Base-by-base conservation (phyloP, 306 rosid species). In the Vachellia pachyceras region DNA sequence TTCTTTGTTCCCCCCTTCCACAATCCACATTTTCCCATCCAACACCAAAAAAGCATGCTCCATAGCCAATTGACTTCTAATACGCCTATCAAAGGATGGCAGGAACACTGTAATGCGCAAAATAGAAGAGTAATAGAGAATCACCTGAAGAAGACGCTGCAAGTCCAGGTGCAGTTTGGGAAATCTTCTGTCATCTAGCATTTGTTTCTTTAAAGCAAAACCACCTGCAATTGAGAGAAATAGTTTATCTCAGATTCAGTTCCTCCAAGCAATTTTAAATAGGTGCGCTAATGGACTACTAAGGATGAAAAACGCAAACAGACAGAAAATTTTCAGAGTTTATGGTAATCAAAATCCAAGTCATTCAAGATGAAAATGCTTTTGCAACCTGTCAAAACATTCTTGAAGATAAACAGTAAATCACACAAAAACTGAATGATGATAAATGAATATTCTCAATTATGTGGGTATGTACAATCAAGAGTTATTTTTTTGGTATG, bases 111-210 rank as follows among this genome's bases (percentile, higher is more conserved):
- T 15, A 5, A 29, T 33, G 64, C 2, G 57, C 68, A 55, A 33
- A 18, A 57, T 58, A 29, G 61, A 55, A 78, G 9, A 39, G 54
- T 45, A 82, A 60, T n/a, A 42, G 75, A 61, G 75, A 65, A 74
- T 52, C 82, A 95, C 98, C 98, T 95, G 99, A 77, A 95, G 83
- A 72, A 95, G 96, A 42, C 99, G 94, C 92, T 93, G 98, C 89
- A 95, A 87, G 80, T 95, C 82, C 82, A 93, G 90, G 87, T 95
- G 95, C 87, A 95, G 88, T 82, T 95, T 95, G 64, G 99, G 97
- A 81, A 95, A 95, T 93, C 94, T 89, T 89, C 99, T 88, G 54
- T 95, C 99, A 85, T 95, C 99, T 46, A 95, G 87, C 99, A 95
- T 93, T 90, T 93, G 92, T 84, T 95, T 95, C 90, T 93, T 93